Percentiles rank a stretch among this genome's conserved stretches.
Evolutionary conservation across 1,284 basidiomycete genomes (phyloP).

Genomic region (Ganoderma boninense): DNA sequence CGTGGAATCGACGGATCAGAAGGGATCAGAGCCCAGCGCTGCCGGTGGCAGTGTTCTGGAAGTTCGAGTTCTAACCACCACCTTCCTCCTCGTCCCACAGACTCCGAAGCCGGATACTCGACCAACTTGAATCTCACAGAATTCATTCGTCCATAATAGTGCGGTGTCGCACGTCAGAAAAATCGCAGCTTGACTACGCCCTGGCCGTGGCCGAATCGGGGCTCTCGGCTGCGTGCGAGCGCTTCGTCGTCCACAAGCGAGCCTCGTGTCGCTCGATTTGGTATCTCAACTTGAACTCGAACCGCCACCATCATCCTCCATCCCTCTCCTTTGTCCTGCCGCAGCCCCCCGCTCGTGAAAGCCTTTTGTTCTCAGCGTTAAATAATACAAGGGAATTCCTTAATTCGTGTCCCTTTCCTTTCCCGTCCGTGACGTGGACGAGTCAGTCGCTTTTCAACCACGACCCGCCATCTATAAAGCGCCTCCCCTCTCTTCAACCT

Average conservation of each 20-base stretch:
- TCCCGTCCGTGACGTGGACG: background rate
- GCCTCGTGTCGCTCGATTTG: background rate
- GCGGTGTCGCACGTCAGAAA: too few relatives aligned
- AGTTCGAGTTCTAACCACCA: too few relatives aligned
- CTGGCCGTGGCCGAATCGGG: too few relatives aligned
- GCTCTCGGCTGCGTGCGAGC: background rate
- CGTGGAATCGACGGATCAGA: too few relatives aligned
- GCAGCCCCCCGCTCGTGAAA: background rate
- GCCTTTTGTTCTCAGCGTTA: background rate
- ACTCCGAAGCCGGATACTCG: too few relatives aligned
- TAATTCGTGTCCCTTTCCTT: background rate
- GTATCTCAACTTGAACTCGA: background rate
- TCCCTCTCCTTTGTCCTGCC: background rate
- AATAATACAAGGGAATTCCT: background rate
- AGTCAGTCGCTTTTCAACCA: background rate
- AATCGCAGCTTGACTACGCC: too few relatives aligned
- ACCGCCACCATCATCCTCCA: background rate
- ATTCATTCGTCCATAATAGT: too few relatives aligned
- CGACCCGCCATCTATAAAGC: background rate
- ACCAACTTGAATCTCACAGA: too few relatives aligned
- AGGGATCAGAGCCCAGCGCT: too few relatives aligned
- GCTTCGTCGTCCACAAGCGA: background rate
- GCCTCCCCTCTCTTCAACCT: background rate
- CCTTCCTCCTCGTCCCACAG: too few relatives aligned
- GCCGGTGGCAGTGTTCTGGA: too few relatives aligned